Conservation (phyloP, 768 basidiomycete genomes). For the Trametes meyenii region DNA sequence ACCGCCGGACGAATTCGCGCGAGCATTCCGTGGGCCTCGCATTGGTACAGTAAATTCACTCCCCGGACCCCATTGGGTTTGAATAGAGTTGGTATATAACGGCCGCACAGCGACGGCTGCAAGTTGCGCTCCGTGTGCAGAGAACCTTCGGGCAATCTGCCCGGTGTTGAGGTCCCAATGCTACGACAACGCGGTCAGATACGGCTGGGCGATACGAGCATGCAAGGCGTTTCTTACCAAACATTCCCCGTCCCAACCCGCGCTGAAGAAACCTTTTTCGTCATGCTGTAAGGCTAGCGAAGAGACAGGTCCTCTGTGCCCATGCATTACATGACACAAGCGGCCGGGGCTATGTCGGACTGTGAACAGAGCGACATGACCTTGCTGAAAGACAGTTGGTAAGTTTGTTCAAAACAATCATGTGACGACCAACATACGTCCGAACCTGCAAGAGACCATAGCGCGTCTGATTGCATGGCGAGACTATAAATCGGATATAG, state of each 20-base stretch:
- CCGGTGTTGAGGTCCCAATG: constrained; percentile 99
- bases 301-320: constrained; percentile 83
- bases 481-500: constrained; percentile 86
- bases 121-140: constrained; percentile 82
- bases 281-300: constrained; percentile 79
- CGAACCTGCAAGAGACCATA: constrained; percentile 90
- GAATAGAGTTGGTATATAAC: constrained; percentile 38
- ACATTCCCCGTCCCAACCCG: constrained; percentile 93
- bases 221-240: constrained; percentile 54
- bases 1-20: constrained; percentile 1
- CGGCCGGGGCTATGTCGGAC: constrained; percentile 91
- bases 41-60: constrained; percentile 15
- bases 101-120: constrained; percentile 82
- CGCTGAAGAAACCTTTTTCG: constrained; percentile 87
- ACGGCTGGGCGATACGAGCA: constrained; percentile 14
- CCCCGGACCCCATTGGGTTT: constrained; percentile 24
- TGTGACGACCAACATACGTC: constrained; percentile 50
- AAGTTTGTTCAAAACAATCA: not conserved
- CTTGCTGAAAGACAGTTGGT: constrained; percentile 51
- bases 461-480: constrained; percentile 87
- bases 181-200: constrained; percentile 44
- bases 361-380: constrained; percentile 92
- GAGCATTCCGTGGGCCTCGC: constrained; percentile 9
- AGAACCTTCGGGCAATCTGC: constrained; percentile 72
- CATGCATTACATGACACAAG: constrained; percentile 68